Percentiles rank a stretch among this genome's conserved stretches.
These are phyloP conservation scores for Aspergillus brasiliensis DNA, from an alignment of 2,329 filamentous ascomycete genomes.

Conservation along the genomic window DNA sequence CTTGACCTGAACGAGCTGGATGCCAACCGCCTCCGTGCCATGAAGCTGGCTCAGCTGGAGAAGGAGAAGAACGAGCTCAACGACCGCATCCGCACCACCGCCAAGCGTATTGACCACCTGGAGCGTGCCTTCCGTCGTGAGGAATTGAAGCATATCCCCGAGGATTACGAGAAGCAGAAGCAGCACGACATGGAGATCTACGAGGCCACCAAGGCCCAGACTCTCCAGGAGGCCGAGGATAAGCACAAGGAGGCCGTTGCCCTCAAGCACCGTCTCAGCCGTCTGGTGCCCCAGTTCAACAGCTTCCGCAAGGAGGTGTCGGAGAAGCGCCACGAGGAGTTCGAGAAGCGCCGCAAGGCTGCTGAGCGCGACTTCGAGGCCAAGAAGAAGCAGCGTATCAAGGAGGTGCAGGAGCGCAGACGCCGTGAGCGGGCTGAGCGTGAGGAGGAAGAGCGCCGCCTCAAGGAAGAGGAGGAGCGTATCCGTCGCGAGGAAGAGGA, in stretches of 20 bases:
- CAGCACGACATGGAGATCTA: constrained; percentile 77
- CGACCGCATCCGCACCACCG: constrained; percentile 85
- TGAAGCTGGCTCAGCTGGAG: constrained; percentile 94
- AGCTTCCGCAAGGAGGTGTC: constrained; percentile 79
- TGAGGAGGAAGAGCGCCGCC: constrained; percentile 78
- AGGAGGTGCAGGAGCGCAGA: constrained; percentile 82
- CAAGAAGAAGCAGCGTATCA: constrained; percentile 83
- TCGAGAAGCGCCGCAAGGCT: constrained; percentile 88
- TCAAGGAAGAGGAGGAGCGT: constrained; percentile 84
- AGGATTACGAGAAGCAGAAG: constrained; percentile 83
- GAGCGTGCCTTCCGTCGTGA: constrained; percentile 96
- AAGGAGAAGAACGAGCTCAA: constrained; percentile 97
- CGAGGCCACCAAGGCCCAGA: constrained; percentile 75
- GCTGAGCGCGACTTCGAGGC: constrained; percentile 92
- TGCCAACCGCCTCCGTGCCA: constrained; percentile 83
- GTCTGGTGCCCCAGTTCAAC: constrained; percentile 83
- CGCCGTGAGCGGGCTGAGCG: constrained; percentile 79
- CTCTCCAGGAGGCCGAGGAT: constrained; percentile 74
- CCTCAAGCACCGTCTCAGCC: constrained; percentile 86
- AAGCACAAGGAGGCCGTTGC: constrained; percentile 93
- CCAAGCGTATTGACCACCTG: constrained; percentile 94
- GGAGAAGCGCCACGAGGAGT: constrained; percentile 88
- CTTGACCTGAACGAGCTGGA: constrained; percentile 81
- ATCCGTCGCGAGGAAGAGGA: constrained; percentile 81
- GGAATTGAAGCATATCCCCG: constrained; percentile 85